Conservation (phyloP, 176 grass and related monocot species). For the Pontederia crassipes region DNA sequence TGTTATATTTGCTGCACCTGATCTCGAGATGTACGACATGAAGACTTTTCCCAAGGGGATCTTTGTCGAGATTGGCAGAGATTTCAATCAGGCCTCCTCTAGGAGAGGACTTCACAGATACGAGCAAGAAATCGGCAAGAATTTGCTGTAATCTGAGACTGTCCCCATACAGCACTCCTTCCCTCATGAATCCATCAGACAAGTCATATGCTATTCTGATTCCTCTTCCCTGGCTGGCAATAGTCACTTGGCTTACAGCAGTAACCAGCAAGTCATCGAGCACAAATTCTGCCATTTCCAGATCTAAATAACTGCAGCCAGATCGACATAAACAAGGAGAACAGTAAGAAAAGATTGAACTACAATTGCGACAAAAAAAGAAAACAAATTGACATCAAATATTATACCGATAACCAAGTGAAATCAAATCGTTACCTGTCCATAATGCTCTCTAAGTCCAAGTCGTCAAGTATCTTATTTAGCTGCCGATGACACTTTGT, state of each 20-base stretch:
- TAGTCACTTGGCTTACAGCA: constrained; percentile 76
- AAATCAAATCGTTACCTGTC: constrained; percentile 45
- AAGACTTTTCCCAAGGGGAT: constrained; percentile 59
- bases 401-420: not conserved
- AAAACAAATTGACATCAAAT: too few species aligned
- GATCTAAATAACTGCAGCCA: constrained; percentile 61
- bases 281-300: constrained; percentile 85
- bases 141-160: constrained; percentile 79
- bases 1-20: constrained; percentile 28
- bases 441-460: constrained; percentile 61
- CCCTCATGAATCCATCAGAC: constrained; percentile 46
- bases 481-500: constrained; percentile 63
- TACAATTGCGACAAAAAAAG: too few species aligned
- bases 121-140: constrained; percentile 57
- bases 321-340: not conserved
- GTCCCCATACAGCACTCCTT: constrained; percentile 58
- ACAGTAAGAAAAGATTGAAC: constrained; percentile 1
- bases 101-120: constrained; percentile 81
- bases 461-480: constrained; percentile 75
- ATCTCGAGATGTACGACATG: constrained; percentile 69
- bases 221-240: constrained; percentile 68
- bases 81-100: constrained; percentile 63
- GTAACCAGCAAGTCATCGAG: constrained; percentile 56
- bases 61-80: constrained; percentile 42
- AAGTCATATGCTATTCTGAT: constrained; percentile 54